Evolutionary conservation across 768 basidiomycete genomes (phyloP).

Genomic region (Hypholoma fasciculare): DNA sequence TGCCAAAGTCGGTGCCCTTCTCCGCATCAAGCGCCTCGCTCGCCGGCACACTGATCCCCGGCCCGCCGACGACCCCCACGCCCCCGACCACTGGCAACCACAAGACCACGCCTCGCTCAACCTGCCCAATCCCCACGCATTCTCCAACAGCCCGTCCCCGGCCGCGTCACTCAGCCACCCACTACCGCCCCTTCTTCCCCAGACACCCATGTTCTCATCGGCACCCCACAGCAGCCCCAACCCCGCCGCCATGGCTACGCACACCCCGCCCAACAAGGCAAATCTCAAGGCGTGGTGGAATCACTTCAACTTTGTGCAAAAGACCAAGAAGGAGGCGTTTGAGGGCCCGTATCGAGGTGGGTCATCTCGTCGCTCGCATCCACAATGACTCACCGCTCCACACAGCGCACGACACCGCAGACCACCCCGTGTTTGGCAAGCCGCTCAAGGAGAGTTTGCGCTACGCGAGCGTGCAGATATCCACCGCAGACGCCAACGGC

Average conservation of each 20-base stretch:
- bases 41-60: constrained; percentile 11
- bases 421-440: constrained; percentile 74
- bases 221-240: constrained; percentile 10
- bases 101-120: constrained; percentile 4
- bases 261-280: constrained; percentile 45
- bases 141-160: background rate
- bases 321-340: constrained; percentile 54
- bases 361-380: constrained; percentile 14
- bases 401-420: constrained; percentile 34
- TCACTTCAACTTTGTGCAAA: constrained; percentile 68
- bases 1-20: constrained; percentile 17
- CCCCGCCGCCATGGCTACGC: constrained; percentile 7
- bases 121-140: constrained; percentile 1
- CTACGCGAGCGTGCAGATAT: constrained; percentile 92
- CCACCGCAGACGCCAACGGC: constrained; percentile 80
- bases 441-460: constrained; percentile 81
- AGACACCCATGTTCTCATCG: constrained; percentile 14
- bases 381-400: constrained; percentile 2
- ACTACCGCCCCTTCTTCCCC: background rate
- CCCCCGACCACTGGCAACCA: background rate
- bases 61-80: background rate
- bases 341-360: constrained; percentile 36
- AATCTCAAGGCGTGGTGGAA: constrained; percentile 83
- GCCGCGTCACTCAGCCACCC: constrained; percentile 3
- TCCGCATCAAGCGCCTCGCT: constrained; percentile 17